phyloP scores from a whole-genome alignment of 257 asterid species.

The Penstemon barbatus region DNA sequence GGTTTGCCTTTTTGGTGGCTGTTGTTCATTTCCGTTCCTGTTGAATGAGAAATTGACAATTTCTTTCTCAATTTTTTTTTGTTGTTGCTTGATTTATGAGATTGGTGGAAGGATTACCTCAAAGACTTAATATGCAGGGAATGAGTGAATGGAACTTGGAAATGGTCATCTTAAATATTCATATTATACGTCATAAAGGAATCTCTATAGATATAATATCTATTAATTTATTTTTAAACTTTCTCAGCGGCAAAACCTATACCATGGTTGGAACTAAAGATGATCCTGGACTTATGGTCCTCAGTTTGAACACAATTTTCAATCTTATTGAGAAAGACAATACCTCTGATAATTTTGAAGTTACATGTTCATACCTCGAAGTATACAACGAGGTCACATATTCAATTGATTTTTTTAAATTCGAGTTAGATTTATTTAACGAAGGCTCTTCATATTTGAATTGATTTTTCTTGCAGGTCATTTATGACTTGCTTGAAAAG shows the following conservation, averaged over 20 bases:
- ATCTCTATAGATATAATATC: not conserved
- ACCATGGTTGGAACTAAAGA: conserved; percentile 91
- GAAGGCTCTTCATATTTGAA: conserved; percentile 21
- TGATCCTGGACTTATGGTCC: conserved; percentile 98
- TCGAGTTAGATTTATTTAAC: conserved; percentile 1
- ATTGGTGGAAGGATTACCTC: no score
- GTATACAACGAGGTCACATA: conserved; percentile 87
- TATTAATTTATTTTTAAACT: not conserved
- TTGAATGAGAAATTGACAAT: no score
- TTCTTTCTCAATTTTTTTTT: no score
- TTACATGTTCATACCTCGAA: conserved; percentile 93
- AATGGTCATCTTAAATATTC: no score
- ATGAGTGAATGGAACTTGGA: no score
- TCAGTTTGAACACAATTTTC: conserved; percentile 82
- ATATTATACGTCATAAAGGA: no score
- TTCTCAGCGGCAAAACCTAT: conserved; percentile 88
- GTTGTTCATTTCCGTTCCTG: no score
- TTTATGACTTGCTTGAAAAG: conserved; percentile 88
- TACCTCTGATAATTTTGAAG: conserved; percentile 67
- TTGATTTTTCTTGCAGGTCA: conserved; percentile 58
- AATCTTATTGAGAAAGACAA: conserved; percentile 70
- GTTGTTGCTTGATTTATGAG: no score
- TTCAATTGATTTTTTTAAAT: conserved; percentile 24
- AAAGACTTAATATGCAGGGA: no score
- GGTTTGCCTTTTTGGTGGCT: no score